Conservation (phyloP, 257 asterid species). For the Rubia yunnanensis region DNA sequence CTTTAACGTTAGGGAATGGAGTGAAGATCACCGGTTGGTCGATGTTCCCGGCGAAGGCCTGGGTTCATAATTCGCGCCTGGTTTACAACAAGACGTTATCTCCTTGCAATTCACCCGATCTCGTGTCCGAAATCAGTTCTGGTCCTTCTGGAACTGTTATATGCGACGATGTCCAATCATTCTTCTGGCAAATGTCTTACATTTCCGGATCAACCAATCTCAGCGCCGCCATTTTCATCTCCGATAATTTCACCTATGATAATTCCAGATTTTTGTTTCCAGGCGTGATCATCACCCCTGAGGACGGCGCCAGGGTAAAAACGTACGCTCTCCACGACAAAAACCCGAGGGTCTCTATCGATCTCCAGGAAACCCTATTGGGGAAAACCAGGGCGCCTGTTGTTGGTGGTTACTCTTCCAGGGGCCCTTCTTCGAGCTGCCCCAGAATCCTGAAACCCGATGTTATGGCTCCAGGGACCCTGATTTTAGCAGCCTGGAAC, state of each 20-base stretch:
- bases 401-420: conserved; percentile 17
- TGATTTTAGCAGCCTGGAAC: conserved; percentile 25
- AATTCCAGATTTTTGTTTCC: not conserved
- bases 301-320: conserved; percentile 8
- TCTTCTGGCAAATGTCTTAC: not conserved
- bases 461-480: conserved; percentile 34
- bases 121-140: not conserved
- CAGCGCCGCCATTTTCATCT: conserved; percentile 11
- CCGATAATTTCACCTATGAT: not conserved
- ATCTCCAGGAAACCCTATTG: conserved; percentile 22
- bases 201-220: not conserved
- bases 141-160: conserved; percentile 18
- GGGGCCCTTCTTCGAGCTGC: conserved; percentile 31
- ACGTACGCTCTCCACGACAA: conserved; percentile 6
- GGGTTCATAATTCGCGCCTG: conserved; percentile 5
- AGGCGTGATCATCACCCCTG: conserved; percentile 13
- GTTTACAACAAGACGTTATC: conserved; percentile 25
- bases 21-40: conserved; percentile 23
- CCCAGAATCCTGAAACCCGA: conserved; percentile 34
- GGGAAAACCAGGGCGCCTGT: conserved; percentile 24
- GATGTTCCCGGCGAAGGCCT: conserved; percentile 18
- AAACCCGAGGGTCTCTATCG: conserved; percentile 13
- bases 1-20: conserved; percentile 27
- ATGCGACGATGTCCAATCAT: conserved; percentile 12
- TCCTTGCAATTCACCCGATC: conserved; percentile 14